These are phyloP conservation scores for Exobasidium rhododendri DNA, from an alignment of 1,284 basidiomycete genomes.

Conservation along the genomic window DNA sequence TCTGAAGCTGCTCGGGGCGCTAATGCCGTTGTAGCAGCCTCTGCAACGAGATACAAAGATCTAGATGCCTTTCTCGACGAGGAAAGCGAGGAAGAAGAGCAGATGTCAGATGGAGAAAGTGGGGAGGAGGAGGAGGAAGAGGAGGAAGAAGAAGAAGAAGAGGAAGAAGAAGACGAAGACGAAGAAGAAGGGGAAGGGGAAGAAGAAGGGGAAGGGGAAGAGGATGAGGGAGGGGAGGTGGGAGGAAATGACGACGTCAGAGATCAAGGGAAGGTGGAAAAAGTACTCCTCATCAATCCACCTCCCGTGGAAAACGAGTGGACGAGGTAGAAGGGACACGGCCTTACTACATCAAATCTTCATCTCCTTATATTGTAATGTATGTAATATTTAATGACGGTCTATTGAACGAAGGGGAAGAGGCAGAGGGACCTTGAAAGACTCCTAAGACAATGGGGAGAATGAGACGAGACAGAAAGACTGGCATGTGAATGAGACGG, in stretches of 20 bases:
- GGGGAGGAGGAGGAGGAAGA: slow-evolving; percentile 20
- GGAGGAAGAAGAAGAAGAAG: slow-evolving; percentile 24
- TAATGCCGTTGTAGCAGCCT: too few relatives aligned
- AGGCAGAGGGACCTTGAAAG: too few relatives aligned
- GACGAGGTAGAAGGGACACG: too few relatives aligned
- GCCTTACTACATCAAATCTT: too few relatives aligned
- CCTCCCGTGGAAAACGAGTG: not conserved
- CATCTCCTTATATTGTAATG: too few relatives aligned
- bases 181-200: slow-evolving; percentile 20
- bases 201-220: slow-evolving; percentile 16
- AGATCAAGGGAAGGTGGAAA: not conserved
- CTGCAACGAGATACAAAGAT: slow-evolving; percentile 43
- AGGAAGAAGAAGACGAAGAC: slow-evolving; percentile 15
- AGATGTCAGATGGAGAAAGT: slow-evolving; percentile 22
- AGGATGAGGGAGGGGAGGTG: slow-evolving; percentile 11
- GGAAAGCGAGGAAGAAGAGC: slow-evolving; percentile 33
- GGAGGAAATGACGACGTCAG: not conserved
- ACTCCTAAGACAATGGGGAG: too few relatives aligned
- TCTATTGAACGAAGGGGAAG: too few relatives aligned
- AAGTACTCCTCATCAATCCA: not conserved
- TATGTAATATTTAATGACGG: too few relatives aligned
- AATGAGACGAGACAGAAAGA: too few relatives aligned
- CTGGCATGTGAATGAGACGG: too few relatives aligned
- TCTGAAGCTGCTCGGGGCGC: too few relatives aligned
- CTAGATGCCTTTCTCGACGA: slow-evolving; percentile 48